Evolutionary conservation across 345 rosid genomes (phyloP).

Genomic region (Salix arbutifolia): DNA sequence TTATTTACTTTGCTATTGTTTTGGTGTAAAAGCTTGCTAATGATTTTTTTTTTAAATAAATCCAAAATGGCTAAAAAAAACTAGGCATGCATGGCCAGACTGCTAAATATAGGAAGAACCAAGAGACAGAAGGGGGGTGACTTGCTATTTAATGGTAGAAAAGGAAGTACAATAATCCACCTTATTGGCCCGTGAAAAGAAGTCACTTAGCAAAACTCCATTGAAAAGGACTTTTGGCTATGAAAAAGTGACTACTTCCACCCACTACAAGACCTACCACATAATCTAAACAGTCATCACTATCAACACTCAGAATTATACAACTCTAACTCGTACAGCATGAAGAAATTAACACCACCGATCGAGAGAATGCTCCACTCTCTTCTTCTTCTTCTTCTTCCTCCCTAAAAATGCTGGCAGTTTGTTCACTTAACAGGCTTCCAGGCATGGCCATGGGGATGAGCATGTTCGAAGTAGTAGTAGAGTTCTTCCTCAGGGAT

Average conservation of each 20-base stretch:
- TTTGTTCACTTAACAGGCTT: conserved; percentile 22
- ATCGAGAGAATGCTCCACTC: not conserved
- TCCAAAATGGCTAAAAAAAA: too few relatives aligned
- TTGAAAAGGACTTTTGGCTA: not conserved
- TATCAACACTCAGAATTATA: not conserved
- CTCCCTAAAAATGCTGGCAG: not conserved
- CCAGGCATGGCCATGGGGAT: conserved; percentile 40
- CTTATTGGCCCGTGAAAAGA: not conserved
- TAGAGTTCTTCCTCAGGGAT: conserved; percentile 39
- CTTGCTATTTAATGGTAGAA: not conserved
- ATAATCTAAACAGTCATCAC: not conserved
- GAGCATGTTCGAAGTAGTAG: conserved; percentile 36
- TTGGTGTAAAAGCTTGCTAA: too few relatives aligned
- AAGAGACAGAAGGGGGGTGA: not conserved
- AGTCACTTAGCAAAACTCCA: not conserved
- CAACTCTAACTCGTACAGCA: not conserved
- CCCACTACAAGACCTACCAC: not conserved
- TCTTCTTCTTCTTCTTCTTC: not conserved
- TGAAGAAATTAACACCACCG: not conserved
- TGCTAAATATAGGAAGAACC: not conserved
- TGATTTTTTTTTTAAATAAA: too few relatives aligned
- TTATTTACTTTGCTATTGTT: too few relatives aligned
- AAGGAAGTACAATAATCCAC: not conserved
- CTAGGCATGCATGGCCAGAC: not conserved
- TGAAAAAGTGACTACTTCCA: not conserved